Conservation (phyloP, 805 yeast species). For the Spathaspora boniae region DNA sequence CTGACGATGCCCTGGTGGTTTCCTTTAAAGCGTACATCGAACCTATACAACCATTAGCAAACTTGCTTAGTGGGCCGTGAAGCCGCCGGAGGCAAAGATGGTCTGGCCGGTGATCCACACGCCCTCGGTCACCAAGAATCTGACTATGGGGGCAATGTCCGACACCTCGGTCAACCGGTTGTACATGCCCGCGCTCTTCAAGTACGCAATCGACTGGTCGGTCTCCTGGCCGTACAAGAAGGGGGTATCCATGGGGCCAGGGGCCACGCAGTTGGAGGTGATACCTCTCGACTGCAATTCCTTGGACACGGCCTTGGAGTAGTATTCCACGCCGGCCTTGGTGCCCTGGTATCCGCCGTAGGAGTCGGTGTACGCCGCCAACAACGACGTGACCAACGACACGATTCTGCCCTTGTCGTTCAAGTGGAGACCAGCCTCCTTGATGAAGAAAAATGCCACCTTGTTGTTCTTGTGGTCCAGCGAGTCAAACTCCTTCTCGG, state of each 20-base stretch:
- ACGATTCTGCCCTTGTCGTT: constrained; percentile 53
- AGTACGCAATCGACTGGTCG: constrained; percentile 48
- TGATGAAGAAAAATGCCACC: constrained; percentile 58
- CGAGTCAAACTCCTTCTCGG: constrained; percentile 52
- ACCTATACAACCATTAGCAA: constrained; percentile 1
- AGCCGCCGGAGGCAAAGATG: constrained; percentile 60
- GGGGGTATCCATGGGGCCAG: constrained; percentile 68
- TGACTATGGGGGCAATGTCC: constrained; percentile 63
- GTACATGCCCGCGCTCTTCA: constrained; percentile 48
- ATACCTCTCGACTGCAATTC: constrained; percentile 46
- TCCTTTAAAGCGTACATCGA: neutral
- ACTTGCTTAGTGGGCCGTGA: constrained; percentile 49
- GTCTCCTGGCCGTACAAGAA: constrained; percentile 61
- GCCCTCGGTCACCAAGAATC: constrained; percentile 61
- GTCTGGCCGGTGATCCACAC: constrained; percentile 72
- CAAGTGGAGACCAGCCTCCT: constrained; percentile 51
- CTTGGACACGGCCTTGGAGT: constrained; percentile 52
- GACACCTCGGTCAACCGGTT: constrained; percentile 52
- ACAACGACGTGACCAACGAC: constrained; percentile 56
- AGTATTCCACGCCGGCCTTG: constrained; percentile 53
- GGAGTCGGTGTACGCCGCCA: constrained; percentile 60
- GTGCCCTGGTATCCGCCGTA: constrained; percentile 56
- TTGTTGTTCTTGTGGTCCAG: constrained; percentile 56
- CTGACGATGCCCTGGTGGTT: constrained; percentile 4
- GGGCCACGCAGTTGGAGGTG: constrained; percentile 56